Evolutionary conservation across 2,329 filamentous ascomycete genomes (phyloP).

Genomic region (Alternaria sp.): DNA sequence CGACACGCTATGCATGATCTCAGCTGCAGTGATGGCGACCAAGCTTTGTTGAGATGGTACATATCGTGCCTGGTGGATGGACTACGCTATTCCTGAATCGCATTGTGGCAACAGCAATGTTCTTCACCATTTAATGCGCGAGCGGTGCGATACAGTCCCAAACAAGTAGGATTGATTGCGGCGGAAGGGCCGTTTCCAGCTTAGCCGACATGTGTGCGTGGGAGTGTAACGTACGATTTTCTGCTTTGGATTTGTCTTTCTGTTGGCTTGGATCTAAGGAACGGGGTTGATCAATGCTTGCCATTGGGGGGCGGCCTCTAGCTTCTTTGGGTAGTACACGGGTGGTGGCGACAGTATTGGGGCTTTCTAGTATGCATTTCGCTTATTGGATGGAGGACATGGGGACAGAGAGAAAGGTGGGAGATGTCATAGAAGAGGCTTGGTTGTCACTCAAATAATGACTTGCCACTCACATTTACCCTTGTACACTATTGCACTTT

Average conservation of each 20-base stretch:
- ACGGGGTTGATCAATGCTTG: conserved; percentile 9
- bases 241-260: background rate
- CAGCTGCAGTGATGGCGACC: background rate
- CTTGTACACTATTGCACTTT: background rate
- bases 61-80: background rate
- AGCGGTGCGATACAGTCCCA: conserved; percentile 1
- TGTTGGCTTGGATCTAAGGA: background rate
- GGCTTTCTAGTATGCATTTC: background rate
- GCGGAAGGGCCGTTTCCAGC: conserved; percentile 21
- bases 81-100: conserved; percentile 2
- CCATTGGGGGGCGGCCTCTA: background rate
- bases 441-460: background rate
- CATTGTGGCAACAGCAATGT: conserved; percentile 5
- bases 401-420: background rate
- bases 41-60: background rate
- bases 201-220: background rate
- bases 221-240: conserved; percentile 3
- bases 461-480: background rate
- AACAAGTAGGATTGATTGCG: conserved; percentile 22
- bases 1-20: background rate
- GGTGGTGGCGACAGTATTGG: background rate
- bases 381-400: background rate
- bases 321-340: background rate
- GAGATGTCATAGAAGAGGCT: background rate
- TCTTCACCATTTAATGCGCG: conserved; percentile 1